These are phyloP conservation scores for Xylariaceae sp. DNA, from an alignment of 2,329 filamentous ascomycete species.

Conservation along the genomic window DNA sequence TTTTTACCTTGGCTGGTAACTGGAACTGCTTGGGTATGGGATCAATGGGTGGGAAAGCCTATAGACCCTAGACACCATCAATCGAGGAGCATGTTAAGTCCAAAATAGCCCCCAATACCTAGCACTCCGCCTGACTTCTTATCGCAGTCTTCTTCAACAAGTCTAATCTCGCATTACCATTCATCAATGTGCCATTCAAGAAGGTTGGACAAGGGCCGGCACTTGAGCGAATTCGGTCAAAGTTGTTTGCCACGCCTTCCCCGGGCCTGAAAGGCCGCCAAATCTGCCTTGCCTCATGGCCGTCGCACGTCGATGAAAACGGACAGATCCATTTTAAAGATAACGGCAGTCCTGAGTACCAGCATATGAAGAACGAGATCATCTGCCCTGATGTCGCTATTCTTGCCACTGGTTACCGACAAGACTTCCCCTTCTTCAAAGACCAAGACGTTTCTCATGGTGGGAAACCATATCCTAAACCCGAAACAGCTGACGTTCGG, in stretches of 20 bases:
- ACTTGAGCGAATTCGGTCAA: too few species aligned
- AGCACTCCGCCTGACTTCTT: background rate
- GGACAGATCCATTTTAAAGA: conserved; percentile 34
- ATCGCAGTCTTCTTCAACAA: conserved; percentile 35
- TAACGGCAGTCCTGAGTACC: conserved; percentile 23
- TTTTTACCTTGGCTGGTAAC: too few species aligned
- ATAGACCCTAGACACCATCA: too few species aligned
- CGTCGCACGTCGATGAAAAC: conserved; percentile 29
- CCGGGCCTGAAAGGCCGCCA: too few species aligned
- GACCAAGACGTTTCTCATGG: conserved; percentile 2
- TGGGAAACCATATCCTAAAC: conserved; percentile 18
- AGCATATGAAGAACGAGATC: conserved; percentile 17
- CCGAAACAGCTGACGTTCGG: conserved; percentile 32
- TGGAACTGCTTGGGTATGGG: too few species aligned
- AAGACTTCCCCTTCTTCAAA: conserved; percentile 37
- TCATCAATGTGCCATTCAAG: too few species aligned
- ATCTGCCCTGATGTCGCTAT: conserved; percentile 41
- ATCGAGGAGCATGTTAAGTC: too few species aligned
- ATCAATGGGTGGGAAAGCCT: too few species aligned
- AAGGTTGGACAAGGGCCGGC: too few species aligned
- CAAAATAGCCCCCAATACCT: too few species aligned
- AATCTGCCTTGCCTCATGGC: conserved; percentile 32
- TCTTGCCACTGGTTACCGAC: conserved; percentile 43
- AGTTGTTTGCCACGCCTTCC: too few species aligned
- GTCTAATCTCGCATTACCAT: conserved; percentile 14